These are phyloP conservation scores for Radiomyces spectabilis DNA, from an alignment of 192 early-diverging fungal genomes.

Conservation along the genomic window DNA sequence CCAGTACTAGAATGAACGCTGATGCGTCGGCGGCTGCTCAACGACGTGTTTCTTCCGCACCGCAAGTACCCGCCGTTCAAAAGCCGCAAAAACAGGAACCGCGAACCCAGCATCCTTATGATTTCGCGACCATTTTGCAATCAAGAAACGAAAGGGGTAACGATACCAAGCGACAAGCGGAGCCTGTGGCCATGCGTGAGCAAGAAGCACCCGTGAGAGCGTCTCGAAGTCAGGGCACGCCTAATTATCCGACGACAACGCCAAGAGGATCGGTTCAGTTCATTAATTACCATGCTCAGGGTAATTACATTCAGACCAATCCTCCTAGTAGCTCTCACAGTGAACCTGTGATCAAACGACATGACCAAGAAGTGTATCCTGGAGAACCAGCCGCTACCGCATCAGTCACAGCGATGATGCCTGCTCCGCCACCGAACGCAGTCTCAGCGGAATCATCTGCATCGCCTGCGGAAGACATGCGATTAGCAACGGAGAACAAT, in stretches of 20 bases:
- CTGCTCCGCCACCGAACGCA: not conserved
- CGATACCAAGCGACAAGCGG: not conserved
- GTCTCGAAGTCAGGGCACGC: not conserved
- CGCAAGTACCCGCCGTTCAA: no score
- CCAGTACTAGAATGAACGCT: not conserved
- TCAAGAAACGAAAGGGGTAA: not conserved
- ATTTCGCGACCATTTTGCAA: conserved; percentile 15
- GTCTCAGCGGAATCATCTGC: not conserved
- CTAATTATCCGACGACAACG: not conserved
- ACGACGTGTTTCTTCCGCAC: no score
- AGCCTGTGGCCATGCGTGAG: not conserved
- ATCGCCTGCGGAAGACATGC: not conserved
- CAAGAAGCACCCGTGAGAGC: not conserved
- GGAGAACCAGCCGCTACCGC: not conserved
- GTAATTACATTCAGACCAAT: not conserved
- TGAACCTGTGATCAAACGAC: not conserved
- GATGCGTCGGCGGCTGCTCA: not conserved
- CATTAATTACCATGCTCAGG: conserved; percentile 2
- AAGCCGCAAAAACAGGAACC: not conserved
- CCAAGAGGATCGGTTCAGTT: no score
- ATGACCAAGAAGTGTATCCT: not conserved
- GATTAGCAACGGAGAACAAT: no score
- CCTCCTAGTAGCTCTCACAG: not conserved
- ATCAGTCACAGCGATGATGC: not conserved
- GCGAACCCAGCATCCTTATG: not conserved